Conservation (phyloP, 768 basidiomycete genomes). For the Tricholoma hemisulphureum region DNA sequence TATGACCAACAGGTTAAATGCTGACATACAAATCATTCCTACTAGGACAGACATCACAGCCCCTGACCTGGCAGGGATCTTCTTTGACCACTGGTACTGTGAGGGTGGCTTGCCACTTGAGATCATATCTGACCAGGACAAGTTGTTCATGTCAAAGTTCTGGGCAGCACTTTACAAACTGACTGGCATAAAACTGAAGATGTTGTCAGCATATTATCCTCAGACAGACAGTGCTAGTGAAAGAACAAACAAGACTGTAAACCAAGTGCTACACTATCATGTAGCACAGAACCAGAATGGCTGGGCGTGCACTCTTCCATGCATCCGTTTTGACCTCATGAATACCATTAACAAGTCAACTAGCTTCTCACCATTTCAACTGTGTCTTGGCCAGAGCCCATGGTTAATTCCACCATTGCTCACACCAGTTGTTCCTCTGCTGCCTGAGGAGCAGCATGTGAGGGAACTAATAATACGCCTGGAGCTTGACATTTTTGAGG, state of each 20-base stretch:
- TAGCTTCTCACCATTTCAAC: constrained; percentile 30
- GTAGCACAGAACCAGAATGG: no score
- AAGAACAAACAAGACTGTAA: no score
- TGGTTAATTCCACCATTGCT: background rate
- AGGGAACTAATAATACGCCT: no score
- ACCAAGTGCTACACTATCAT: no score
- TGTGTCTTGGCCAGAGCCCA: constrained; percentile 17
- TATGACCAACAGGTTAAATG: no score
- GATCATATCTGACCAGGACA: constrained; percentile 32
- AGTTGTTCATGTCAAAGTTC: constrained; percentile 12
- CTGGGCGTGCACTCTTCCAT: constrained; percentile 16
- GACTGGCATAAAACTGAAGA: no score
- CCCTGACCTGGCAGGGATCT: constrained; percentile 5
- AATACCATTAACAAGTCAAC: constrained; percentile 27
- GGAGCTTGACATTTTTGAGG: no score
- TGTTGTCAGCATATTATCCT: no score
- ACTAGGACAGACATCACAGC: constrained; percentile 1
- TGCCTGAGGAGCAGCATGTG: constrained; percentile 14
- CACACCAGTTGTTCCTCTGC: constrained; percentile 17
- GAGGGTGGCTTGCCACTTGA: constrained; percentile 33
- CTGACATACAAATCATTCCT: constrained; percentile 11
- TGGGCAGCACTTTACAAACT: no score
- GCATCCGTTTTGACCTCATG: constrained; percentile 33
- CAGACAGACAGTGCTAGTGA: no score
- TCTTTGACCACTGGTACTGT: constrained; percentile 30